Conservation (phyloP, 805 yeast species). For the Myxozyma geophila region DNA sequence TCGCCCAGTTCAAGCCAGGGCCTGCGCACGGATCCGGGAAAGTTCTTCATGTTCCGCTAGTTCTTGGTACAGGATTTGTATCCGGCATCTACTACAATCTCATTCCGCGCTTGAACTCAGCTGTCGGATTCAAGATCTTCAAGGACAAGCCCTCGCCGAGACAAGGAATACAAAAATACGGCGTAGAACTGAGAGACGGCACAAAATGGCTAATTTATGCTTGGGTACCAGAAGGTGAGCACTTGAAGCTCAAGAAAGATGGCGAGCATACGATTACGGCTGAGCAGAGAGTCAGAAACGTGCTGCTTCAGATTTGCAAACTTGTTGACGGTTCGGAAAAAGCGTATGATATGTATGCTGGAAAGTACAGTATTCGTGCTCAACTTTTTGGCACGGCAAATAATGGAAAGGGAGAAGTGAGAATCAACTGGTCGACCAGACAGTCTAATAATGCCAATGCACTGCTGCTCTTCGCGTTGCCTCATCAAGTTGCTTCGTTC, state of each 20-base stretch:
- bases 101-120: constrained; percentile 39
- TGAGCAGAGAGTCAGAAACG: constrained; percentile 53
- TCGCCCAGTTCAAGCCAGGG: constrained; percentile 29
- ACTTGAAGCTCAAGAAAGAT: constrained; percentile 43
- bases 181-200: constrained; percentile 58
- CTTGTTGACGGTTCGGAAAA: constrained; percentile 48
- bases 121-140: constrained; percentile 64
- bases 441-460: constrained; percentile 51
- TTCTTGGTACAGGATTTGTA: constrained; percentile 64
- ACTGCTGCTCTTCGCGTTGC: constrained; percentile 63
- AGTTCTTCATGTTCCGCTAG: constrained; percentile 48
- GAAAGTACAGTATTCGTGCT: constrained; percentile 60
- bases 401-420: constrained; percentile 23
- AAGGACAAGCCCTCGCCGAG: constrained; percentile 48
- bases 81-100: constrained; percentile 52
- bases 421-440: constrained; percentile 28
- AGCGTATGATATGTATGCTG: constrained; percentile 64
- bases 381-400: constrained; percentile 48
- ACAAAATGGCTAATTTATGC: constrained; percentile 72
- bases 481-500: constrained; percentile 64
- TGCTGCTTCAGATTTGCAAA: constrained; percentile 63
- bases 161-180: constrained; percentile 57
- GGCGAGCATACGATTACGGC: constrained; percentile 51
- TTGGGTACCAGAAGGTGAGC: constrained; percentile 44
- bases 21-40: constrained; percentile 24